Evolutionary conservation across 176 grass and related monocot genomes (phyloP).

Genomic region (Avena insularis): DNA sequence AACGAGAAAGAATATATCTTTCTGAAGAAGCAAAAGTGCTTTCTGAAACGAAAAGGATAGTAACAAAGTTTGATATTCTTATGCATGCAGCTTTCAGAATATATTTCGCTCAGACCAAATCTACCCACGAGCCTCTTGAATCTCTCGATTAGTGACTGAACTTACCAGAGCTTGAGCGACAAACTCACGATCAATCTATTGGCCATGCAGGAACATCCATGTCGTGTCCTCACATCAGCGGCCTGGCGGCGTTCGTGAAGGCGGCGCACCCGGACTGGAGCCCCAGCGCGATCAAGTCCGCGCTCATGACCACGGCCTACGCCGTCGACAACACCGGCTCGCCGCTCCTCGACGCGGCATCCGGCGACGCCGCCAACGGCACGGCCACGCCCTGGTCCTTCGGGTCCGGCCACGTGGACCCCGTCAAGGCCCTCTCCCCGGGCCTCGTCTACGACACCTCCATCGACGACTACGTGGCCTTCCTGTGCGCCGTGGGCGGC

Average conservation of each 20-base stretch:
- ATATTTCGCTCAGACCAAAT: neutral
- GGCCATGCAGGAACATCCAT: constrained; percentile 78
- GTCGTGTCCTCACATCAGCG: constrained; percentile 95
- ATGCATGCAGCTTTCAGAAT: neutral
- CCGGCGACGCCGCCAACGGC: constrained; percentile 44
- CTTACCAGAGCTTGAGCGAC: neutral
- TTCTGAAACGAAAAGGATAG: neutral
- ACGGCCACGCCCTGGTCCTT: constrained; percentile 72
- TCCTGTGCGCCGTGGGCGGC: constrained; percentile 80
- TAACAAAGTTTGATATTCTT: neutral
- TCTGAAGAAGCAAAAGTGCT: neutral
- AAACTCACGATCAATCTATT: neutral
- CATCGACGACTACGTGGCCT: constrained; percentile 74
- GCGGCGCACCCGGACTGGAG: constrained; percentile 91
- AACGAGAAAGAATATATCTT: neutral
- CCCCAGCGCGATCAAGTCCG: constrained; percentile 84
- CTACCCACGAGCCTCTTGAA: neutral
- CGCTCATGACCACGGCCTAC: constrained; percentile 95
- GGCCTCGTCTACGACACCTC: constrained; percentile 84
- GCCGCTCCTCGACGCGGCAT: constrained; percentile 56
- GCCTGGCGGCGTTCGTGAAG: constrained; percentile 76
- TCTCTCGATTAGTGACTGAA: neutral
- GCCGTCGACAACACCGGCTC: constrained; percentile 70
- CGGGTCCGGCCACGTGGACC: constrained; percentile 83
- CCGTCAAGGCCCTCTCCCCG: constrained; percentile 73